Percentiles rank a stretch among this genome's conserved stretches.
These are phyloP conservation scores for Penicillium verhagenii DNA, from an alignment of 495 filamentous ascomycete genomes.

Conservation along the genomic window DNA sequence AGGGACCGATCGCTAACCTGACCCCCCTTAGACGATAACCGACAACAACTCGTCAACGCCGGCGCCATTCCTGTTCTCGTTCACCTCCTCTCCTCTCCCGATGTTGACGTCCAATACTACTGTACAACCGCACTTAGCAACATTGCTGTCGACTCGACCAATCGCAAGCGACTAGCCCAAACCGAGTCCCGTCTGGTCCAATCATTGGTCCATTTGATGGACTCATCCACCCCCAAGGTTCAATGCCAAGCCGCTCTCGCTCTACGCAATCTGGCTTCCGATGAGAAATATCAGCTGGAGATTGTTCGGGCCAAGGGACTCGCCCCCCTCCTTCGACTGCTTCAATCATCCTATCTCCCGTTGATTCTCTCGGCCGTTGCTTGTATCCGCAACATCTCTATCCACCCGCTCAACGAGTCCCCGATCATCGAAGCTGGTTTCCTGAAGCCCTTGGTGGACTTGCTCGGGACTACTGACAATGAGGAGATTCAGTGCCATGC, in stretches of 20 bases:
- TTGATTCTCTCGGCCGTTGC: slow-evolving; percentile 96
- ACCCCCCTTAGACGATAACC: slow-evolving; percentile 75
- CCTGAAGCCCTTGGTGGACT: slow-evolving; percentile 85
- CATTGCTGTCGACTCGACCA: slow-evolving; percentile 90
- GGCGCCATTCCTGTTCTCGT: slow-evolving; percentile 96
- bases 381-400: slow-evolving; percentile 98
- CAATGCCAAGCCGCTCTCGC: slow-evolving; percentile 97
- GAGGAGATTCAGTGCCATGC: slow-evolving; percentile 99
- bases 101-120: slow-evolving; percentile 99
- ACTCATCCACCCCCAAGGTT: slow-evolving; percentile 94
- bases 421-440: slow-evolving; percentile 98
- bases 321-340: slow-evolving; percentile 76
- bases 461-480: slow-evolving; percentile 92
- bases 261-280: slow-evolving; percentile 91
- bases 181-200: slow-evolving; percentile 87
- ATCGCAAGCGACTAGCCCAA: slow-evolving; percentile 85
- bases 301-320: slow-evolving; percentile 89
- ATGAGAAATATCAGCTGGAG: slow-evolving; percentile 98
- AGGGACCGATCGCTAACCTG: slow-evolving; percentile 11
- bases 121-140: slow-evolving; percentile 98
- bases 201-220: slow-evolving; percentile 92
- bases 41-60: slow-evolving; percentile 93
- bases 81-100: slow-evolving; percentile 82
- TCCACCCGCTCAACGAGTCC: slow-evolving; percentile 98
- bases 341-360: slow-evolving; percentile 92